Conservation (phyloP, 495 filamentous ascomycete genomes). For the Tirmania nivea region DNA sequence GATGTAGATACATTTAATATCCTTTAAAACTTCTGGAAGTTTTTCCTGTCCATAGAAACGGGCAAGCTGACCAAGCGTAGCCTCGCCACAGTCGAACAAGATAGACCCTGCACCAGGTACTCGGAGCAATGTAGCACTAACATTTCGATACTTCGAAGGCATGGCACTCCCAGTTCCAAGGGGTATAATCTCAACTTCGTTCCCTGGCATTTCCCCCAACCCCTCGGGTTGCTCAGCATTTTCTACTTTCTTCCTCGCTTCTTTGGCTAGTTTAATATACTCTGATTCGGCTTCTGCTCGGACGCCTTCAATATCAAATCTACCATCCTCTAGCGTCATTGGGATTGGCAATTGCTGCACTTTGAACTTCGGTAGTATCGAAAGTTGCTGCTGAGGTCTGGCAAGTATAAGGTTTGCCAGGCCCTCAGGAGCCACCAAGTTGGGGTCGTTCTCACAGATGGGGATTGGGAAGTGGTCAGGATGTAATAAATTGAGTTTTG, state of each 20-base stretch:
- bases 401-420: constrained; percentile 12
- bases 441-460: constrained; percentile 34
- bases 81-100: constrained; percentile 79
- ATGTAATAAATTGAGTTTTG: constrained; percentile 40
- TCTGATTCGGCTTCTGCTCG: constrained; percentile 13
- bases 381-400: constrained; percentile 26
- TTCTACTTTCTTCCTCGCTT: constrained; percentile 26
- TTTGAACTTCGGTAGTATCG: constrained; percentile 42
- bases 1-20: constrained; percentile 77
- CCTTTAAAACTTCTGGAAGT: constrained; percentile 44
- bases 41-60: constrained; percentile 43
- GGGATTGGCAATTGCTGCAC: constrained; percentile 29
- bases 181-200: constrained; percentile 59
- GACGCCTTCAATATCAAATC: not conserved
- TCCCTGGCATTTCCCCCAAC: constrained; percentile 37
- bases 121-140: constrained; percentile 52
- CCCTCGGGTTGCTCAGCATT: constrained; percentile 19
- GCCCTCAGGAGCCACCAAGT: constrained; percentile 4
- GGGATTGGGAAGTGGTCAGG: constrained; percentile 42
- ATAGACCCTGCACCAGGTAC: constrained; percentile 70
- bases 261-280: constrained; percentile 26
- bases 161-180: constrained; percentile 77
- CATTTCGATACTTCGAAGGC: constrained; percentile 87
- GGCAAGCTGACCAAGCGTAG: constrained; percentile 74
- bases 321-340: constrained; percentile 19